Base-by-base conservation (phyloP, 2,329 filamentous ascomycete species). In the Xylaria sp. region DNA sequence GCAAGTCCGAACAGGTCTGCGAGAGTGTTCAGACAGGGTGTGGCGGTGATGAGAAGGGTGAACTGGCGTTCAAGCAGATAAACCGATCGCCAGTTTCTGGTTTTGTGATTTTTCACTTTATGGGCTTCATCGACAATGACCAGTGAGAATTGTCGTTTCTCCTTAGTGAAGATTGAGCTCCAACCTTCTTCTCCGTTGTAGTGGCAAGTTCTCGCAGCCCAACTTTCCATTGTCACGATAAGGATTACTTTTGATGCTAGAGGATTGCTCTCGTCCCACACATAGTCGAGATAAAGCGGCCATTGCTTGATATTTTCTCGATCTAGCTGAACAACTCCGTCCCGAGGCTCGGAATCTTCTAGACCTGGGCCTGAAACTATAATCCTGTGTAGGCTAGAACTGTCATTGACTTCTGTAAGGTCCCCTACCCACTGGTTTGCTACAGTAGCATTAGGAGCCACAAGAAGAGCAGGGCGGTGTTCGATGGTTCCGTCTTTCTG, bases 61-160 rank as follows among this genome's bases (percentile, higher is more conserved):
- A 71, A 77, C 3, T 75, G 56, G 10, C 76, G 74, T 12, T 75
- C 36, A 7, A 78, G 52, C 2, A 75, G 61, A 13, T 68, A 55
- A 0, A 79, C 68, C 2, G 76, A 78, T 51, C 70, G 73, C 73
- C 73, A 77, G 13, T 72, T 71, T 9, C 54, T 65, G 0, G 77
- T 78, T 0, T 23, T 10, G 0, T 66, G 25, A 20, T 78, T 73
- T 23, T 76, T 76, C 18, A 78, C 68, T 57, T 76, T 78, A 55
- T 78, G 72, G 1, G 76, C 76, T 48, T 78, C 77, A 36, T 79
- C 77, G 1, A 78, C 75, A 1, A 77, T 71, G 3, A 79, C 72
- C 6, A 78, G 62, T 3, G 77, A 79, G 56, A 78, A 78, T 4
- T 46, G 18, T 8, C 76, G 70, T 9, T 58, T 64, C 6, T 15